Base-by-base conservation (phyloP, 768 basidiomycete species). In the Tricholoma matsutake region DNA sequence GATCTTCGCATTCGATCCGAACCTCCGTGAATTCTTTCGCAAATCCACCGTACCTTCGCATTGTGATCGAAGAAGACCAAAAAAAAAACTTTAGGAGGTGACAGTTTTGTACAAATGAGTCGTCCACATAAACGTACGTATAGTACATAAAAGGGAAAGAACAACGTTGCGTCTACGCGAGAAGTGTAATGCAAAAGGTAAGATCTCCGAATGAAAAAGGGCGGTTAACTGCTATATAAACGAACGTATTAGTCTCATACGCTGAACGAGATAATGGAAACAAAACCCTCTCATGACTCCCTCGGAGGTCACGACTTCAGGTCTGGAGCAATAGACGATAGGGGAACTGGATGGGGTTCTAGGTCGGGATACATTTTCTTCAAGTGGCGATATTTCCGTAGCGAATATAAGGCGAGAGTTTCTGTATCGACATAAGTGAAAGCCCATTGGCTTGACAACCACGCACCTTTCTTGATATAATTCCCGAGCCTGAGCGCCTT, bases 391-490 rank as follows among this genome's bases (percentile, higher is more conserved):
- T 94, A 94, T 73, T 94, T 94, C 64, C 88, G 82, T 47, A 94
- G 74, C 1, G 89, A 86, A 67, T 94, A 94, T 20, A 94, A 73
- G 0, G 92, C 91, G 47, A 94, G 78, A 0, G 91, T 93, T 76
- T 94, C 92, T 92, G 65, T n/a, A 43, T 18, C 22, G 32, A 61
- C 29, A 58, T 25, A 34, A 32, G 10, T 5, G n/a, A 31, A 6
- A 4, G 6, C 6, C 16, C 6, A 31, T 31, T 6, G n/a, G 16
- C 31, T 10, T 32, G 29, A 18, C n/a, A 14, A 49, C 25, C 25
- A 53, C 83, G 63, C 67, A 89, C 92, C 92, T 68, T 91, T 89
- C 76, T 87, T 91, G 73, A 94, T 93, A 65, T 92, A 93, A 70
- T 93, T 91, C 11, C 86, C 89, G 31, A 93, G 73, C 61, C 80